A percentile compares a stretch with the other conserved stretches of the same genome.
Evolutionary conservation across 768 basidiomycete species (phyloP).

Genomic region (Sporobolomyces roseus): DNA sequence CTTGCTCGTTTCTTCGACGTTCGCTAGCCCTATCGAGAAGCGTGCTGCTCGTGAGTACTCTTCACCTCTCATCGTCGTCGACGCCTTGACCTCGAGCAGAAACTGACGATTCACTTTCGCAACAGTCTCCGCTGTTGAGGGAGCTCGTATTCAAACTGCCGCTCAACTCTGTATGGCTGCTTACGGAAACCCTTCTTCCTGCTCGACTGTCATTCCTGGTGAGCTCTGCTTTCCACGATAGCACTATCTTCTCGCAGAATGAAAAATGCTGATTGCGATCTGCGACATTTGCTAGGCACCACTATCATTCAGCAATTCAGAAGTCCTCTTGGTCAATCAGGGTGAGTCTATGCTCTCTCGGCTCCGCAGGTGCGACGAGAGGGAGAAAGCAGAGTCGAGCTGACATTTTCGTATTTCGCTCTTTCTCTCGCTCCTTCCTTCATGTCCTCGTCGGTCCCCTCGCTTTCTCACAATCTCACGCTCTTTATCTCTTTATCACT

Average conservation of each 20-base stretch:
- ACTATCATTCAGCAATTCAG: neutral
- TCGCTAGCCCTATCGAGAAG: constrained; percentile 3
- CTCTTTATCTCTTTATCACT: no score
- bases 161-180: constrained; percentile 7
- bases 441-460: no score
- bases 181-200: neutral
- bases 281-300: no score
- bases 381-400: no score
- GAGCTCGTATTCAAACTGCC: constrained; percentile 10
- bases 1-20: neutral
- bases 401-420: no score
- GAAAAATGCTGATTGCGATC: no score
- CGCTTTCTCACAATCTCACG: no score
- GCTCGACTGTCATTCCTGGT: constrained; percentile 7
- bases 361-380: neutral
- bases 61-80: neutral
- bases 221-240: neutral
- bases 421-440: no score
- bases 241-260: neutral
- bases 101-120: no score
- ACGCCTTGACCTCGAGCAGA: no score
- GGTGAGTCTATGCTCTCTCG: neutral
- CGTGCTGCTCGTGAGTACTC: neutral
- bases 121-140: constrained; percentile 2
- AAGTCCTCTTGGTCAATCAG: constrained; percentile 2